Percentiles rank a stretch among this genome's conserved stretches.
phyloP scores from a whole-genome alignment of 1,139 yeast species.

The Taphrina deformans region DNA sequence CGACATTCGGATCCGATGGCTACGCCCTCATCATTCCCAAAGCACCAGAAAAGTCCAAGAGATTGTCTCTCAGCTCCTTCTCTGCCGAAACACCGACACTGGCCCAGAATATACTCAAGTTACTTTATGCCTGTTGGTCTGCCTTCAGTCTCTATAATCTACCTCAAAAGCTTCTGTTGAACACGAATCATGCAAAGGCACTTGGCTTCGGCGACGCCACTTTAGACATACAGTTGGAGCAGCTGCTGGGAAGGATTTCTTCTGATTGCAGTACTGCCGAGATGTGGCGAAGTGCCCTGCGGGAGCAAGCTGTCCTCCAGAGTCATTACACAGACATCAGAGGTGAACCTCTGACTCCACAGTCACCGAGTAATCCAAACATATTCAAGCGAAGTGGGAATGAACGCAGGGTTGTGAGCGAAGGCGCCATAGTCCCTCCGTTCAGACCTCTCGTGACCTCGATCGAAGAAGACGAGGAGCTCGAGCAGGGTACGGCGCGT shows the following conservation, averaged over 20 bases:
- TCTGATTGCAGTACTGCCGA: background rate
- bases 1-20: background rate
- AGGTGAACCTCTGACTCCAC: background rate
- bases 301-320: slow-evolving; percentile 11
- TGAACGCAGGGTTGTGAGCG: slow-evolving; percentile 28
- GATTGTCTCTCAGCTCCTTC: background rate
- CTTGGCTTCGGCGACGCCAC: background rate
- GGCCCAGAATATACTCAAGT: slow-evolving; percentile 9
- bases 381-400: background rate
- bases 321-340: slow-evolving; percentile 4
- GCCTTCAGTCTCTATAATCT: slow-evolving; percentile 12
- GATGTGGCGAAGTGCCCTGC: slow-evolving; percentile 4
- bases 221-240: background rate
- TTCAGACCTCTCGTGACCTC: slow-evolving; percentile 16
- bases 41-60: background rate
- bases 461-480: slow-evolving; percentile 21
- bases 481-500: background rate
- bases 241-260: background rate
- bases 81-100: background rate
- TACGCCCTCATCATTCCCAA: slow-evolving; percentile 14
- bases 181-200: slow-evolving; percentile 17
- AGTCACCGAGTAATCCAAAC: background rate
- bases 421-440: slow-evolving; percentile 12
- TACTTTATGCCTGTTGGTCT: slow-evolving; percentile 13
- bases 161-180: slow-evolving; percentile 15